Evolutionary conservation across 768 basidiomycete genomes (phyloP).

Genomic region (Boletus tylopilopsis): DNA sequence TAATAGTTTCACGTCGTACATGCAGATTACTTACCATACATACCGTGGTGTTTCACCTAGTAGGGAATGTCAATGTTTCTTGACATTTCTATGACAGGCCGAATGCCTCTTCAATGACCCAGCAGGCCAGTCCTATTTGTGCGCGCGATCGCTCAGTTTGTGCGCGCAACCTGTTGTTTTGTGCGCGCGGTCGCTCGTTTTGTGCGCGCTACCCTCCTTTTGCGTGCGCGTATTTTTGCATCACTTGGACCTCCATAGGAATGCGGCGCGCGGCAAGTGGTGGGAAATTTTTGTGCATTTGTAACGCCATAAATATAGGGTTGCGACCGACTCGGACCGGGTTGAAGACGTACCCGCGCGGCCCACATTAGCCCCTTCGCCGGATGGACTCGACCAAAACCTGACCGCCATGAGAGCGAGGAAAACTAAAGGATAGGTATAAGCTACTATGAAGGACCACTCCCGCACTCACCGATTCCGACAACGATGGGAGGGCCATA

Average conservation of each 20-base stretch:
- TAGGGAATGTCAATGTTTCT: neutral
- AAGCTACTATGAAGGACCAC: too few species aligned
- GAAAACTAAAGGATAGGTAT: neutral
- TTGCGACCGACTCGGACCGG: too few species aligned
- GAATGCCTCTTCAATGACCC: conserved; percentile 23
- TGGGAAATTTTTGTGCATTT: too few species aligned
- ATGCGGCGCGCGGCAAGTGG: too few species aligned
- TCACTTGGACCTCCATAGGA: too few species aligned
- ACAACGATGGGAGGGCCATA: neutral
- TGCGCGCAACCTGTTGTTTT: neutral
- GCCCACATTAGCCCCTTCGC: too few species aligned
- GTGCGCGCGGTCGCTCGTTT: too few species aligned
- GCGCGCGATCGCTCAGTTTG: neutral
- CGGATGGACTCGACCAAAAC: neutral
- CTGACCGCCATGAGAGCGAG: neutral
- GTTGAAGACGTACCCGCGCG: neutral
- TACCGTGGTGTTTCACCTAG: neutral
- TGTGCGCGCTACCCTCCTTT: too few species aligned
- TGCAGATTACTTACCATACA: neutral
- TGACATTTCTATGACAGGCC: conserved; percentile 3
- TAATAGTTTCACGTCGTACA: neutral
- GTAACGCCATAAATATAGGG: too few species aligned
- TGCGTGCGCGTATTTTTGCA: too few species aligned
- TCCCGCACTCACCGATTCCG: conserved; percentile 5
- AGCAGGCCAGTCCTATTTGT: conserved; percentile 13